phyloP scores from a whole-genome alignment of 352 stramenopile species.

The Phytophthora pini region DNA sequence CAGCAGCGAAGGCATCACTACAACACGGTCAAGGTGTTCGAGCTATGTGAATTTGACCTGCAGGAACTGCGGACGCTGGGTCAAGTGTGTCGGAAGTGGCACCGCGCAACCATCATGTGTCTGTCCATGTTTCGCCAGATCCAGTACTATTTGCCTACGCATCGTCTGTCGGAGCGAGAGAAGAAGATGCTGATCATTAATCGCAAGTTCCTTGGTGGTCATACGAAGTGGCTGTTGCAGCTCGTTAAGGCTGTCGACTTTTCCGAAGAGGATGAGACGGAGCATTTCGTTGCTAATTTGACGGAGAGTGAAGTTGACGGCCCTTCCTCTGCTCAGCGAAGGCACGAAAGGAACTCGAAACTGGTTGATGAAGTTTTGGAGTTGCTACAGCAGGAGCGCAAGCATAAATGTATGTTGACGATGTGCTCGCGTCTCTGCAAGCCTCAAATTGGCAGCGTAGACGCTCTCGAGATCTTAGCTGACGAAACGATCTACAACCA shows the following conservation, averaged over 20 bases:
- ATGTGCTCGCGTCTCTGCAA: slow-evolving; percentile 88
- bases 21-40: slow-evolving; percentile 87
- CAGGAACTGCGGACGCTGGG: slow-evolving; percentile 75
- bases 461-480: slow-evolving; percentile 79
- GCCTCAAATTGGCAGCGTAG: slow-evolving; percentile 73
- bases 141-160: slow-evolving; percentile 86
- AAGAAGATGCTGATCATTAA: slow-evolving; percentile 84
- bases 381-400: slow-evolving; percentile 68
- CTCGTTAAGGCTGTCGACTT: slow-evolving; percentile 87
- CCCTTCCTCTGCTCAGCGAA: slow-evolving; percentile 7
- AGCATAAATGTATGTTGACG: slow-evolving; percentile 87
- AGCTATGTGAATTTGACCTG: slow-evolving; percentile 83
- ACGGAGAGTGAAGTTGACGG: slow-evolving; percentile 32
- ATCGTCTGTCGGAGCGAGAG: slow-evolving; percentile 74
- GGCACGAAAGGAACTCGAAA: slow-evolving; percentile 35
- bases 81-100: slow-evolving; percentile 88
- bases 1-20: slow-evolving; percentile 87
- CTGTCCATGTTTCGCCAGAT: slow-evolving; percentile 91
- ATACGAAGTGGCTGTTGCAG: slow-evolving; percentile 89
- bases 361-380: slow-evolving; percentile 69
- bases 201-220: slow-evolving; percentile 71
- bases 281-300: slow-evolving; percentile 29
- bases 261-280: slow-evolving; percentile 56
- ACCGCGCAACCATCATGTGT: slow-evolving; percentile 88
- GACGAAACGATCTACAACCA: slow-evolving; percentile 73